phyloP scores from a whole-genome alignment of 1,284 basidiomycete species.

The Cerrena zonata region DNA sequence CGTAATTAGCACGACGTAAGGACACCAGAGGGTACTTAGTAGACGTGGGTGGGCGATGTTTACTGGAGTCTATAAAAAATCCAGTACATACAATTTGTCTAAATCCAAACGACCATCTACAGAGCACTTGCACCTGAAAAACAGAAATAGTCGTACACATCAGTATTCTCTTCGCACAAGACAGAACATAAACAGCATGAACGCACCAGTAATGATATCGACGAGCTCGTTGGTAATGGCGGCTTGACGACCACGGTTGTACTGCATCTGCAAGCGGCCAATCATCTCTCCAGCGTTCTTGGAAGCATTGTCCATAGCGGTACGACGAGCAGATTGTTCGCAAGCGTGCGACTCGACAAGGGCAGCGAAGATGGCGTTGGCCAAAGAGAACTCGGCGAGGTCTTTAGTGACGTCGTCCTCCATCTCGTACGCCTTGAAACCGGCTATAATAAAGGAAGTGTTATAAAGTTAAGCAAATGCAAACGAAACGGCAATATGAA shows the following conservation, averaged over 20 bases:
- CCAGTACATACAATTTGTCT: background rate
- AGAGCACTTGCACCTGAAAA: conserved; percentile 12
- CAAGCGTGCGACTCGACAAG: conserved; percentile 95
- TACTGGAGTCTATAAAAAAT: too few relatives aligned
- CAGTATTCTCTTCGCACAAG: background rate
- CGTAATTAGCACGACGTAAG: too few relatives aligned
- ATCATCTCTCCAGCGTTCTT: conserved; percentile 98
- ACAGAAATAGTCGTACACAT: background rate
- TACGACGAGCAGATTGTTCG: conserved; percentile 88
- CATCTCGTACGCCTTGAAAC: conserved; percentile 90
- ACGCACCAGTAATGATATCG: conserved; percentile 86
- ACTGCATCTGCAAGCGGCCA: conserved; percentile 79
- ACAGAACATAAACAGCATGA: background rate
- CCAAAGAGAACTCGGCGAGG: conserved; percentile 90
- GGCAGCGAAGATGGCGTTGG: conserved; percentile 93
- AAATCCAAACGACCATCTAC: conserved; percentile 2
- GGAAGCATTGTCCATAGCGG: conserved; percentile 99
- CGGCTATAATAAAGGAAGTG: conserved; percentile 43
- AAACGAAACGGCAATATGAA: background rate
- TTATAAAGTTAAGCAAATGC: conserved; percentile 4
- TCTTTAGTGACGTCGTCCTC: conserved; percentile 94
- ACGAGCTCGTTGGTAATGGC: conserved; percentile 94
- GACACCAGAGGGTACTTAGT: too few relatives aligned
- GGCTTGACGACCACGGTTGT: conserved; percentile 99
- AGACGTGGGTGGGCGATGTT: too few relatives aligned